phyloP scores from a whole-genome alignment of 164 flowering plant species.

The Echeveria elegans region DNA sequence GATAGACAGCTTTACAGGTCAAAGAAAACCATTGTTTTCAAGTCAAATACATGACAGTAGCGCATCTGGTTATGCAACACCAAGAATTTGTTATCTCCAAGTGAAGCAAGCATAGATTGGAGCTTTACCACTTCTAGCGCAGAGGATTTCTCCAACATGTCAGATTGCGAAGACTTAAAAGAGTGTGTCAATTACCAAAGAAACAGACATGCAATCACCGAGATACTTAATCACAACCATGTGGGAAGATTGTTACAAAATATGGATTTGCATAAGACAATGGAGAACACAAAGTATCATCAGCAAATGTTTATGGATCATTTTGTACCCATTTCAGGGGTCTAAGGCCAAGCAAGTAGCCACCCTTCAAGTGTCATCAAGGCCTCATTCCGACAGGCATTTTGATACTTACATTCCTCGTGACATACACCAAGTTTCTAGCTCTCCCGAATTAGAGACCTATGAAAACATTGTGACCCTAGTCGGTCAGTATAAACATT shows the following conservation, averaged over 20 bases:
- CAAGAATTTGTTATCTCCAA: conserved; percentile 56
- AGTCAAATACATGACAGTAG: conserved; percentile 28
- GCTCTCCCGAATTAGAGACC: too few species aligned
- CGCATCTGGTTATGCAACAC: conserved; percentile 28
- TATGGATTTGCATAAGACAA: conserved; percentile 9
- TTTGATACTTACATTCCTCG: background rate
- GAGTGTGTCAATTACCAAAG: background rate
- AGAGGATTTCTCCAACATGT: conserved; percentile 33
- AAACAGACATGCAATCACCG: background rate
- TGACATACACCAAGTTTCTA: background rate
- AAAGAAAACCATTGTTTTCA: conserved; percentile 27
- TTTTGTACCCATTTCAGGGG: background rate
- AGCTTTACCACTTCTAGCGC: conserved; percentile 53
- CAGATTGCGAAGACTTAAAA: conserved; percentile 26
- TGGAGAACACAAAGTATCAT: background rate
- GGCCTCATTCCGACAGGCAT: background rate
- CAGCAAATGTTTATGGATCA: background rate
- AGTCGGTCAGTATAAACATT: too few species aligned
- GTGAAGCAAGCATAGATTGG: conserved; percentile 71
- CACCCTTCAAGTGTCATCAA: background rate
- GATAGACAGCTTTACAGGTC: conserved; percentile 49
- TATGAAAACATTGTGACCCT: too few species aligned
- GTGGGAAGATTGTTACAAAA: conserved; percentile 39
- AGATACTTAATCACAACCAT: conserved; percentile 7
- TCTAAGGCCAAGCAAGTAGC: background rate